These are phyloP conservation scores for Cynanchum wilfordii DNA, from an alignment of 257 asterid species.

Conservation along the genomic window DNA sequence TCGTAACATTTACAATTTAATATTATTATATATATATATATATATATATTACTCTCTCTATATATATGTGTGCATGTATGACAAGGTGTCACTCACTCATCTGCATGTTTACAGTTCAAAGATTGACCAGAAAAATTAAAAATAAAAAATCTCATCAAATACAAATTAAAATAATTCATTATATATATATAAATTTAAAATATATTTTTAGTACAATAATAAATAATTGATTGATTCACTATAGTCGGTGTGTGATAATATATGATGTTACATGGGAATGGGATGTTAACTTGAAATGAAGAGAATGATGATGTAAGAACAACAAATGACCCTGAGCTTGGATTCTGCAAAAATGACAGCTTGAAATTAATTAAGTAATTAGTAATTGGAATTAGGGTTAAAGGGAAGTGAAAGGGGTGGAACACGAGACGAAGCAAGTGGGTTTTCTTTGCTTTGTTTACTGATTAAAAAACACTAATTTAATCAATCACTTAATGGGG, in stretches of 20 bases:
- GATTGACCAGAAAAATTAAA: not conserved
- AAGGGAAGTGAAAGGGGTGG: conserved; percentile 1
- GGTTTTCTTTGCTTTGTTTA: conserved; percentile 26
- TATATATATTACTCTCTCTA: too few relatives aligned
- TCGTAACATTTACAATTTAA: too few relatives aligned
- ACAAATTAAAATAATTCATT: not conserved
- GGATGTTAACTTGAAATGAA: not conserved
- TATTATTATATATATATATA: too few relatives aligned
- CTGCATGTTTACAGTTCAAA: not conserved
- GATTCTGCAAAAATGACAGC: conserved; percentile 15
- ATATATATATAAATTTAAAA: not conserved
- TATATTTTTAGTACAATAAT: too few relatives aligned
- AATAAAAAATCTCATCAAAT: not conserved
- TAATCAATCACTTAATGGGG: conserved; percentile 40
- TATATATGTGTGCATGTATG: too few relatives aligned
- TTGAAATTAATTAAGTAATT: conserved; percentile 7
- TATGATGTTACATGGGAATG: not conserved
- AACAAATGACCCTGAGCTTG: not conserved
- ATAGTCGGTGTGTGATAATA: too few relatives aligned
- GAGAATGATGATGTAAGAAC: conserved; percentile 1
- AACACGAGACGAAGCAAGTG: conserved; percentile 43
- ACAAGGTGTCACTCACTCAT: not conserved
- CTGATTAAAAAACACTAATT: conserved; percentile 16
- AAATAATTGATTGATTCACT: too few relatives aligned
- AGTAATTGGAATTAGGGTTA: not conserved